These are phyloP conservation scores for Earliella scabrosa DNA, from an alignment of 1,284 basidiomycete genomes.

Conservation along the genomic window DNA sequence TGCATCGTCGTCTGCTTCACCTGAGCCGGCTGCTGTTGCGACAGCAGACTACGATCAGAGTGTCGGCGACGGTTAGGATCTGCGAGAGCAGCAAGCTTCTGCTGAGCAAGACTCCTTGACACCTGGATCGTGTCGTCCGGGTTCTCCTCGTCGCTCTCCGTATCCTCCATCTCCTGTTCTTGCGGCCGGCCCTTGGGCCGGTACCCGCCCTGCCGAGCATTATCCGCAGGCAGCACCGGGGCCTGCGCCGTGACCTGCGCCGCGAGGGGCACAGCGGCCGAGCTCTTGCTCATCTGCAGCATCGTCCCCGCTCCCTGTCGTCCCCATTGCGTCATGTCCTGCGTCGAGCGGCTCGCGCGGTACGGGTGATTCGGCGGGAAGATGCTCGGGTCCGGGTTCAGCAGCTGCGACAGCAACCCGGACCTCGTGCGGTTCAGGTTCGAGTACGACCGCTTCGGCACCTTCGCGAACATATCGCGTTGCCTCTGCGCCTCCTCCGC, in stretches of 20 bases:
- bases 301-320: slow-evolving; percentile 24
- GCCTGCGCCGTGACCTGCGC: slow-evolving; percentile 55
- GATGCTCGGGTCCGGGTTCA: slow-evolving; percentile 68
- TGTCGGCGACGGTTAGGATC: slow-evolving; percentile 38
- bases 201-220: slow-evolving; percentile 42
- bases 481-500: slow-evolving; percentile 71
- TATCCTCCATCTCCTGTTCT: slow-evolving; percentile 70
- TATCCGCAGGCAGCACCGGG: slow-evolving; percentile 13
- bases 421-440: slow-evolving; percentile 57
- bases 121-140: slow-evolving; percentile 52
- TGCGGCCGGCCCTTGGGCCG: slow-evolving; percentile 67
- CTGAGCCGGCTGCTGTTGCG: slow-evolving; percentile 1
- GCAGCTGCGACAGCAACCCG: slow-evolving; percentile 66
- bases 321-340: slow-evolving; percentile 46
- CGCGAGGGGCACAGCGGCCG: slow-evolving; percentile 65
- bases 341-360: slow-evolving; percentile 51
- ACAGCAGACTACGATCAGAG: slow-evolving; percentile 29
- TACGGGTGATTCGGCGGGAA: slow-evolving; percentile 66
- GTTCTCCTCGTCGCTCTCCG: slow-evolving; percentile 58
- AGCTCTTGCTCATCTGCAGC: slow-evolving; percentile 64
- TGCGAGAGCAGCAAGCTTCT: slow-evolving; percentile 59
- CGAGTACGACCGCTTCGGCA: slow-evolving; percentile 69
- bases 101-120: slow-evolving; percentile 65
- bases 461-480: slow-evolving; percentile 78
- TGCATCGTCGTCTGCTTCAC: slow-evolving; percentile 11